Percentiles rank a stretch among this genome's conserved stretches.
Evolutionary conservation across 1,284 basidiomycete species (phyloP).

Genomic region (Naganishia cerealis): DNA sequence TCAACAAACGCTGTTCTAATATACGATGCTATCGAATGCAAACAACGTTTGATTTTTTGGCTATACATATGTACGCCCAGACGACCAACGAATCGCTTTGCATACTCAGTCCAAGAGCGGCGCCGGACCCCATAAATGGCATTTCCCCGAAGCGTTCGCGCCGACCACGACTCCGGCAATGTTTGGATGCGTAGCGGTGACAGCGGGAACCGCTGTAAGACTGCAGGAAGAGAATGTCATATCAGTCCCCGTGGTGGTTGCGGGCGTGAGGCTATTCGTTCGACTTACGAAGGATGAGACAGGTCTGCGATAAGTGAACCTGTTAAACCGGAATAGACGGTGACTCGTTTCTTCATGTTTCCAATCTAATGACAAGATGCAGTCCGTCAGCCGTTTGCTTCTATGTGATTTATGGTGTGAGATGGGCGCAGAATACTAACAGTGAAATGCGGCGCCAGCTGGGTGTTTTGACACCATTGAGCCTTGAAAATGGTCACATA

Average conservation of each 20-base stretch:
- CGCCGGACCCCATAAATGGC: slow-evolving; percentile 21
- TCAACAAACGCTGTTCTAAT: too few species aligned
- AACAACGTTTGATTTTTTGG: background rate
- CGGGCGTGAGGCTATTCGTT: background rate
- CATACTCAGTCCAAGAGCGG: background rate
- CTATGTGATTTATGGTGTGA: too few species aligned
- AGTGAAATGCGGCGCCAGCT: slow-evolving; percentile 54
- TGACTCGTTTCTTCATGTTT: slow-evolving; percentile 55
- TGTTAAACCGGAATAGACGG: slow-evolving; percentile 48
- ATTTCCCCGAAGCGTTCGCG: slow-evolving; percentile 52
- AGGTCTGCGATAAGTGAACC: slow-evolving; percentile 47
- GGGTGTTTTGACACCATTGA: slow-evolving; percentile 54
- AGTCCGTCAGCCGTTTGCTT: background rate
- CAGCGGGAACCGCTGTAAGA: slow-evolving; percentile 55
- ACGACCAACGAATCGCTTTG: background rate
- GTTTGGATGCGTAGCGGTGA: slow-evolving; percentile 54
- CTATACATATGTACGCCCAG: background rate
- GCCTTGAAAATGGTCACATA: slow-evolving; percentile 57
- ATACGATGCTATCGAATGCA: background rate
- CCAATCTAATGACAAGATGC: slow-evolving; percentile 41
- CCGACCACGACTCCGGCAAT: slow-evolving; percentile 51
- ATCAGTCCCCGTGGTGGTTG: slow-evolving; percentile 43
- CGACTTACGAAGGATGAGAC: slow-evolving; percentile 32
- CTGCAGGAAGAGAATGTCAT: slow-evolving; percentile 32
- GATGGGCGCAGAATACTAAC: slow-evolving; percentile 34